Evolutionary conservation across 2,329 filamentous ascomycete genomes (phyloP).

Genomic region (Fusarium concolor): DNA sequence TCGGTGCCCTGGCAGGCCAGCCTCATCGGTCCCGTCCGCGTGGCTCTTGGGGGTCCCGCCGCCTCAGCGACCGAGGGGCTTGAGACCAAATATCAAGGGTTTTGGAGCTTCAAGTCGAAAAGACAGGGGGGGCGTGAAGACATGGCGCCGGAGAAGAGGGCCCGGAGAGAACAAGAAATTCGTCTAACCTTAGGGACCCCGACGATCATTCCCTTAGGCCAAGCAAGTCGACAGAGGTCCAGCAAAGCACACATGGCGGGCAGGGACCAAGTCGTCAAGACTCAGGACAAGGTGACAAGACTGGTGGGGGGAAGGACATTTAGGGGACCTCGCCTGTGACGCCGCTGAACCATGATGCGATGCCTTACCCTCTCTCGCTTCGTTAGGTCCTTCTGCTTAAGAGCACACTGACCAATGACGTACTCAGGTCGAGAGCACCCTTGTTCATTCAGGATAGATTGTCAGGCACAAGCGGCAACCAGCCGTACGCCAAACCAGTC

Average conservation of each 20-base stretch:
- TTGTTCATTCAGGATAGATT: constrained; percentile 34
- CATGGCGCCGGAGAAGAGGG: constrained; percentile 31
- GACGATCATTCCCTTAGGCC: constrained; percentile 21
- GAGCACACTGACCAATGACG: constrained; percentile 10
- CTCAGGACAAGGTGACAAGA: neutral
- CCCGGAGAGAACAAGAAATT: constrained; percentile 19
- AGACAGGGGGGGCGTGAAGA: constrained; percentile 17
- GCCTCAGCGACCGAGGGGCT: constrained; percentile 20
- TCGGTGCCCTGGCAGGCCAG: constrained; percentile 33
- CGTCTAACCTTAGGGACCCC: constrained; percentile 17
- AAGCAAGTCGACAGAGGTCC: constrained; percentile 2
- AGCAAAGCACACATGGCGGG: constrained; percentile 26
- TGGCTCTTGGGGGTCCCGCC: constrained; percentile 37
- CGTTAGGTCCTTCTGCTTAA: constrained; percentile 8
- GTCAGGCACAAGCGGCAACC: constrained; percentile 35
- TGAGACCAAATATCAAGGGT: constrained; percentile 29
- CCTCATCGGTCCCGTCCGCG: constrained; percentile 43
- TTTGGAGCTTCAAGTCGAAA: constrained; percentile 1
- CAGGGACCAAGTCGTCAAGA: constrained; percentile 18
- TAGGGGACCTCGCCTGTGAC: constrained; percentile 28
- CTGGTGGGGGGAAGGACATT: constrained; percentile 6
- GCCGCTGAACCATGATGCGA: constrained; percentile 30
- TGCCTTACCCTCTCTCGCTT: constrained; percentile 22
- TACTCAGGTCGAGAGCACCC: neutral
- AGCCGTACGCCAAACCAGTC: constrained; percentile 37